These are phyloP conservation scores for Aureobasidium subglaciale DNA, from an alignment of 2,329 filamentous ascomycete genomes.

Conservation along the genomic window DNA sequence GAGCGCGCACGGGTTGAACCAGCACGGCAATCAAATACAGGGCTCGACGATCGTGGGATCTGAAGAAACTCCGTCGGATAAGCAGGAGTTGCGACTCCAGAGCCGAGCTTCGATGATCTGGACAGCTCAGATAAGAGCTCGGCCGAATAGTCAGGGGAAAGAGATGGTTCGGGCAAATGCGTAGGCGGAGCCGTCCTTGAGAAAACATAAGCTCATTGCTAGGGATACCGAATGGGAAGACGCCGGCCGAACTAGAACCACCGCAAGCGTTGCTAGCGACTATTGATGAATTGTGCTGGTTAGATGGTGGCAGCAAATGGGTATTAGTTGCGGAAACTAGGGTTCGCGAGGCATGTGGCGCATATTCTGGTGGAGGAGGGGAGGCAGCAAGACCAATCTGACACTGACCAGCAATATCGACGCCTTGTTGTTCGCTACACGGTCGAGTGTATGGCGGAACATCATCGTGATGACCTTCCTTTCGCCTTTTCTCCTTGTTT, in stretches of 20 bases:
- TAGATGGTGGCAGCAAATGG: not conserved
- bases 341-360: not conserved
- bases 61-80: not conserved
- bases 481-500: not conserved
- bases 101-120: not conserved
- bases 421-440: not conserved
- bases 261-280: not conserved
- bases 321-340: not conserved
- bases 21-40: not conserved
- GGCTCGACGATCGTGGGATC: not conserved
- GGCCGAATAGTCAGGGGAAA: not conserved
- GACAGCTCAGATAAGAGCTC: not conserved
- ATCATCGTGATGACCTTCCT: not conserved
- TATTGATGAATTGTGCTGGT: not conserved
- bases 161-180: not conserved
- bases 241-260: not conserved
- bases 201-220: not conserved
- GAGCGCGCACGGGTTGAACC: not conserved
- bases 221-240: not conserved
- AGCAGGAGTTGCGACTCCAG: not conserved
- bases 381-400: not conserved
- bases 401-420: not conserved
- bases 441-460: not conserved
- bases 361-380: slow-evolving; percentile 1
- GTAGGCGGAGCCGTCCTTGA: not conserved